phyloP scores from a whole-genome alignment of 2,329 filamentous ascomycete species.

The Hirsutella rhossiliensis region DNA sequence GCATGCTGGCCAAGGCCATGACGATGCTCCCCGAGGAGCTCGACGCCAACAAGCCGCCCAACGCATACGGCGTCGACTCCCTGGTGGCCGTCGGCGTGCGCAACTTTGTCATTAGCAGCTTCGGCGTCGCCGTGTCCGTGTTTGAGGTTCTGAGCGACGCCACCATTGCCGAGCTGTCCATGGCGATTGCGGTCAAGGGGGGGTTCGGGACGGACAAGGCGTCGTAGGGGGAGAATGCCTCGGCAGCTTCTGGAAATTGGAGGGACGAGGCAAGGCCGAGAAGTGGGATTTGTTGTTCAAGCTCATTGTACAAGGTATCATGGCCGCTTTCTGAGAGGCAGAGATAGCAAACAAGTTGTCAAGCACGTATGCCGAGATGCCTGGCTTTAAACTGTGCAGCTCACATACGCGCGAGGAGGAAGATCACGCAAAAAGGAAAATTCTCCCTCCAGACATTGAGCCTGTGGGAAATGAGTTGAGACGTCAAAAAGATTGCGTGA shows the following conservation, averaged over 20 bases:
- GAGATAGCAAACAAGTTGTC: no score
- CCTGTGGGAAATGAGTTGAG: not conserved
- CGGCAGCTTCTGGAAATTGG: no score
- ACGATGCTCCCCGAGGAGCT: constrained; percentile 31
- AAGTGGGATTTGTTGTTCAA: no score
- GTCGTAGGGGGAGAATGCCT: not conserved
- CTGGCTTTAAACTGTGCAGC: no score
- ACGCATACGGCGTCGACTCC: constrained; percentile 39
- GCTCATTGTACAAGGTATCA: no score
- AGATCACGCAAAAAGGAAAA: no score
- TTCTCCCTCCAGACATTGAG: no score
- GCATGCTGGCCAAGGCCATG: constrained; percentile 31
- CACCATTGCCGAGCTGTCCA: constrained; percentile 25
- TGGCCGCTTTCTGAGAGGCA: no score
- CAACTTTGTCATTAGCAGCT: constrained; percentile 36
- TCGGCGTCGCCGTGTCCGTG: constrained; percentile 30
- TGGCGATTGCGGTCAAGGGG: constrained; percentile 21
- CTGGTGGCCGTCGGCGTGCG: constrained; percentile 39
- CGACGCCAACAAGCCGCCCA: constrained; percentile 25
- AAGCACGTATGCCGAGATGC: no score
- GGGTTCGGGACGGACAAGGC: constrained; percentile 10
- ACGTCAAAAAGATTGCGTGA: constrained; percentile 12
- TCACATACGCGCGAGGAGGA: no score
- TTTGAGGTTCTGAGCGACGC: constrained; percentile 34
- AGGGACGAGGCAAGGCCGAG: no score